Base-by-base conservation (phyloP, 495 filamentous ascomycete species). In the Penicillium tannophilum region DNA sequence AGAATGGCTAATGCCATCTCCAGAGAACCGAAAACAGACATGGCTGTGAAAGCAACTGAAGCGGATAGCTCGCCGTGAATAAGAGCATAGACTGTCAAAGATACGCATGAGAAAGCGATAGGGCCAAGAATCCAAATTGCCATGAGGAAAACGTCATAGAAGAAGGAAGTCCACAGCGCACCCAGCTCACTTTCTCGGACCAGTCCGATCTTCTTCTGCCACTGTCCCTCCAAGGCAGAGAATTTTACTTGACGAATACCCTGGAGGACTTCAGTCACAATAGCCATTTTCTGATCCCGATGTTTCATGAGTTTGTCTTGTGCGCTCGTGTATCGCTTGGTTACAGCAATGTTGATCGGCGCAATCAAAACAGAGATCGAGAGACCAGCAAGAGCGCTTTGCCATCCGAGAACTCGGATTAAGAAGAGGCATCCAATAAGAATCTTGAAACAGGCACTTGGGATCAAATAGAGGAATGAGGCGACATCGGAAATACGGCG, bases 231-330 rank as follows among this genome's bases (percentile, higher is more conserved):
- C n/a, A 91, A 70, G 10, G 90, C 91, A 1, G 89, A 90, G 62
- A 96, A 93, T 63, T 96, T 96, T 68, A 96, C 90, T 66, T 95
- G 91, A 6, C 91, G 82, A 54, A 96, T 93, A 49, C 88, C 91
- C 60, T 90, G 86, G 0, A 96, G 73, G 1, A 89, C 90, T 68
- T 96, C 91, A 0, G 89, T 90, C 12, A 96, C 81, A 1, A 92
- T 80, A 0, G 81, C 86, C 79, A 92, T 84, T 65, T 93, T 93
- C 45, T 84, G 76, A 69, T 96, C 91, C 55, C 90, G 79, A 11
- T 86, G 75, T 65, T 89, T 90, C 91, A 95, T 95, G 45, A 95
- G 72, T 14, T 78, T 76, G 55, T 88, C 86, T 63, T 92, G 88
- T 11, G 88, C 79, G 8, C 76, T 74, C 0, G 86, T 73, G 61